These are phyloP conservation scores for Nigrospora osmanthi DNA, from an alignment of 2,329 filamentous ascomycete genomes.

Conservation along the genomic window DNA sequence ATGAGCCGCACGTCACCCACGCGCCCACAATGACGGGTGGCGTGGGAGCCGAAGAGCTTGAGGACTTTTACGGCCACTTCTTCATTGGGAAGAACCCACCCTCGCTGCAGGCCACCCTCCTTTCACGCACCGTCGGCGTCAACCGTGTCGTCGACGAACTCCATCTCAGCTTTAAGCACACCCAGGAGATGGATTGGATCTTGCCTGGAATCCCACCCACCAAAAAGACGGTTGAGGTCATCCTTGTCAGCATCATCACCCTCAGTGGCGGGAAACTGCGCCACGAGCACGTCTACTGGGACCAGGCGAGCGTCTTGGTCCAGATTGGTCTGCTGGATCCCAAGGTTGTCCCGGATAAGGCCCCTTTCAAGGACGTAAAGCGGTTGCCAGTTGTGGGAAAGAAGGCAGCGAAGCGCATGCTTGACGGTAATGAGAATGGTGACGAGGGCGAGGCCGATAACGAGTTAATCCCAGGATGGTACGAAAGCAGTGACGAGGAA, in stretches of 20 bases:
- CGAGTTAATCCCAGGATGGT: constrained; percentile 27
- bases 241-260: constrained; percentile 55
- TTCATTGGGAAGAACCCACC: constrained; percentile 57
- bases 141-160: constrained; percentile 61
- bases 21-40: constrained; percentile 59
- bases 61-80: constrained; percentile 56
- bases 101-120: constrained; percentile 50
- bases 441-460: constrained; percentile 36
- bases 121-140: constrained; percentile 56
- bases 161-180: constrained; percentile 50
- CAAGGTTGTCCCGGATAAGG: constrained; percentile 24
- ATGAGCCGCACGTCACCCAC: constrained; percentile 61
- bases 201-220: constrained; percentile 53
- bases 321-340: constrained; percentile 50
- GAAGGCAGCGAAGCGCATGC: constrained; percentile 27
- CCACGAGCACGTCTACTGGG: constrained; percentile 63
- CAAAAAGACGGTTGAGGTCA: constrained; percentile 42
- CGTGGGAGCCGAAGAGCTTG: constrained; percentile 49
- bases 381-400: constrained; percentile 30
- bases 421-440: constrained; percentile 22
- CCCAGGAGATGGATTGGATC: constrained; percentile 50
- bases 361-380: constrained; percentile 24
- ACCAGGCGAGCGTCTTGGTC: constrained; percentile 55
- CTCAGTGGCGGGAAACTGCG: constrained; percentile 56
- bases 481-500: constrained; percentile 18